Evolutionary conservation across 2,329 filamentous ascomycete species (phyloP).

Genomic region (Fusarium graminum): DNA sequence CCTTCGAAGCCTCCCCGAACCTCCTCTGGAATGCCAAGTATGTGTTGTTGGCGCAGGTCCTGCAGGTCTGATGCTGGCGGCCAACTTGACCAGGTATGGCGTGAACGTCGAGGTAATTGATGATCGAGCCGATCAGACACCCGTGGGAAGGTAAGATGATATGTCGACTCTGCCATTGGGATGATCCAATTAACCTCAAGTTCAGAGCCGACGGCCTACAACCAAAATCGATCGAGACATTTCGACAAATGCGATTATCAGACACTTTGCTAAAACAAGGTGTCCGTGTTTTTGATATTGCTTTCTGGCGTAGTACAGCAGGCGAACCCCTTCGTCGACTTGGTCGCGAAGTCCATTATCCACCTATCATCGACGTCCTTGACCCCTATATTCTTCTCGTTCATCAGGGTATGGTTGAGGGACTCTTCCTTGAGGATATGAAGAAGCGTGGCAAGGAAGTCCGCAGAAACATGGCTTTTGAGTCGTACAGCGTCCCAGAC

Average conservation of each 20-base stretch:
- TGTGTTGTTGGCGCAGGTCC: constrained; percentile 69
- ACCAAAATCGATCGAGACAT: constrained; percentile 83
- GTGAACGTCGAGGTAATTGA: constrained; percentile 76
- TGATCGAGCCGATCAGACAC: constrained; percentile 75
- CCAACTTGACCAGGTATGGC: constrained; percentile 72
- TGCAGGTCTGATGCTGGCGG: constrained; percentile 67
- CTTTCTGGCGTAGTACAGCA: constrained; percentile 74
- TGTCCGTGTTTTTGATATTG: constrained; percentile 79
- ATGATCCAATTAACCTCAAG: constrained; percentile 36
- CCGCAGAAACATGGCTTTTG: constrained; percentile 73
- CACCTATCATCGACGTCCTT: constrained; percentile 68
- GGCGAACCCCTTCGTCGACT: constrained; percentile 69
- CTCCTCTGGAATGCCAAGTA: constrained; percentile 61
- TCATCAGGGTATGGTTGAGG: constrained; percentile 83
- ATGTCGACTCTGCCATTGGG: constrained; percentile 2
- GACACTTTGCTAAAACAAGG: constrained; percentile 75
- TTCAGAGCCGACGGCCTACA: constrained; percentile 77
- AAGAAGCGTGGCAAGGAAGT: constrained; percentile 73
- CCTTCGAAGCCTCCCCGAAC: constrained; percentile 62
- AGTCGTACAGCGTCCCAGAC: constrained; percentile 64
- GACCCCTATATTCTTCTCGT: constrained; percentile 70
- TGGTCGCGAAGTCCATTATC: constrained; percentile 77
- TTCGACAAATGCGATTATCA: constrained; percentile 79
- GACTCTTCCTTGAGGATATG: constrained; percentile 77
- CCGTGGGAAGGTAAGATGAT: constrained; percentile 67